A percentile compares a stretch with the other conserved stretches of the same genome.
Evolutionary conservation across 169 alveolate species (phyloP).

Genomic region (Cyclospora cayetanensis): DNA sequence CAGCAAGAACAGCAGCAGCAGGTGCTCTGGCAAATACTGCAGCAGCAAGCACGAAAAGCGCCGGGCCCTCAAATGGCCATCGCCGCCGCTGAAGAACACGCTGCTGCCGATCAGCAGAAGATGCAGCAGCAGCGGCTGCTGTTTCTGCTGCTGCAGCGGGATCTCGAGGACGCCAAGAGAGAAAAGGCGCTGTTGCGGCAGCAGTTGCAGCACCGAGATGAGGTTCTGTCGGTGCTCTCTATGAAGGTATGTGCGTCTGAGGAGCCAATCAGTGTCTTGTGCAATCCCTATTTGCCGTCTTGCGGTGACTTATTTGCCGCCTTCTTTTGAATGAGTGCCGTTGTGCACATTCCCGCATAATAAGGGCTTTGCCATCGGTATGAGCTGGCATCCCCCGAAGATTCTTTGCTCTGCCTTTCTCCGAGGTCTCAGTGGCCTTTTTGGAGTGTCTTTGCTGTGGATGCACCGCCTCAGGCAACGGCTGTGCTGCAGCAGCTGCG

Average conservation of each 20-base stretch:
- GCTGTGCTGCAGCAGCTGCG: constrained; percentile 42
- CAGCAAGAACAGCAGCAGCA: constrained; percentile 6
- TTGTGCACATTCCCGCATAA: too few relatives aligned
- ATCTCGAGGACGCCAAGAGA: not conserved
- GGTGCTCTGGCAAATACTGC: not conserved
- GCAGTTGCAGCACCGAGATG: constrained; percentile 26
- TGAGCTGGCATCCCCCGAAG: too few relatives aligned
- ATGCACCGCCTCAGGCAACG: not conserved
- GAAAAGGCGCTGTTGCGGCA: not conserved
- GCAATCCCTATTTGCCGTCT: not conserved
- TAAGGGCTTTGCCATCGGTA: too few relatives aligned
- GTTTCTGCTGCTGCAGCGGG: not conserved
- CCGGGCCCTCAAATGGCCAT: not conserved
- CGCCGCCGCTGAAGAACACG: not conserved
- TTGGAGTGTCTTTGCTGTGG: not conserved
- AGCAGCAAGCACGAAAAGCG: not conserved
- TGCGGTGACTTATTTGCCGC: not conserved
- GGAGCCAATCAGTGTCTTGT: too few relatives aligned
- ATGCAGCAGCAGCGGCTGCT: too few relatives aligned
- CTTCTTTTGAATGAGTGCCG: too few relatives aligned
- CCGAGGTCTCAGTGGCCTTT: not conserved
- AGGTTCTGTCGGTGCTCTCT: not conserved
- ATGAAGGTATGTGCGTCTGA: too few relatives aligned
- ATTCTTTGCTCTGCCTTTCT: too few relatives aligned
- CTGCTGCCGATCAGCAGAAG: not conserved